Evolutionary conservation across 1,284 basidiomycete genomes (phyloP).

Genomic region (Papiliotrema flavescens): DNA sequence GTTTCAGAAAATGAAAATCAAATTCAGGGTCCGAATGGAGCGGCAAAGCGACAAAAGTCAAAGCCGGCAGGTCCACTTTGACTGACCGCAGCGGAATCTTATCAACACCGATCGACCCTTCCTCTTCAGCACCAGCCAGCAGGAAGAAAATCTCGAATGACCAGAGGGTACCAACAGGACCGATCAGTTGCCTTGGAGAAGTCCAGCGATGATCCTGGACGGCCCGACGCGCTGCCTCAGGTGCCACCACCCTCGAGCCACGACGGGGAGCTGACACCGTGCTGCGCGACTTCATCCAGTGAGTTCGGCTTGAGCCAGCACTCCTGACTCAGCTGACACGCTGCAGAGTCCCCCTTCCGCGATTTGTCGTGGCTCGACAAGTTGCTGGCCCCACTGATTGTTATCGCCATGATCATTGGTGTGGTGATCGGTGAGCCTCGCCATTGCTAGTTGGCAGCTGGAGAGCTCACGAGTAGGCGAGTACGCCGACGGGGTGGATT

Average conservation of each 20-base stretch:
- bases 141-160: no score
- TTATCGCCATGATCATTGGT: constrained; percentile 74
- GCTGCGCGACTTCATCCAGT: neutral
- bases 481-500: constrained; percentile 41
- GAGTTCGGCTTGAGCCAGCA: no score
- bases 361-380: constrained; percentile 58
- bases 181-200: no score
- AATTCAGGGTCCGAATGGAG: neutral
- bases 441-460: neutral
- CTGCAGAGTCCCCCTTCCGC: neutral
- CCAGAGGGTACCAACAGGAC: no score
- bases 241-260: no score
- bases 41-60: no score
- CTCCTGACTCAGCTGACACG: neutral
- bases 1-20: neutral
- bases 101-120: no score
- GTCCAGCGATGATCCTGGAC: no score
- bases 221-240: no score
- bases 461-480: constrained; percentile 50
- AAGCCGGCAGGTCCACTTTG: no score
- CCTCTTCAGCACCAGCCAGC: no score
- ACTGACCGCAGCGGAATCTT: no score
- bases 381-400: constrained; percentile 66
- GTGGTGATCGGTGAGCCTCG: constrained; percentile 56
- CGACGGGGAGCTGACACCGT: neutral